Percentiles rank a stretch among this genome's conserved stretches.
These are phyloP conservation scores for Coffea canephora DNA, from an alignment of 257 asterid species.

Conservation along the genomic window DNA sequence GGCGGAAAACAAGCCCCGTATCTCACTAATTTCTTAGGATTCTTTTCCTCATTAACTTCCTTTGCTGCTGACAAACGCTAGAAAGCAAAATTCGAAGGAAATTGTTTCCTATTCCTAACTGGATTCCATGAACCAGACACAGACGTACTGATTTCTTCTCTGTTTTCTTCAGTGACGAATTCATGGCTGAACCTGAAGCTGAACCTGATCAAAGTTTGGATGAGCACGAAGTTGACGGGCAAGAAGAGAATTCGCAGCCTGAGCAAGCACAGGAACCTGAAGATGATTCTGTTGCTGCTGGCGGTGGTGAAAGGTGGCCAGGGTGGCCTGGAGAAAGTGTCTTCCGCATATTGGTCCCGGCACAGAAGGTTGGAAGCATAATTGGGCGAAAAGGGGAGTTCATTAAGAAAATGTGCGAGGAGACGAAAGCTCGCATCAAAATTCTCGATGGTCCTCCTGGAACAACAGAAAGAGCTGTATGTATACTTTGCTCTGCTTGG, in stretches of 20 bases:
- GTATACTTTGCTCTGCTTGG: conserved; percentile 30
- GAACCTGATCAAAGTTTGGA: conserved; percentile 44
- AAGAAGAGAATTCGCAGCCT: conserved; percentile 27
- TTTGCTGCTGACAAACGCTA: no score
- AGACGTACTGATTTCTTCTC: not conserved
- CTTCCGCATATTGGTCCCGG: conserved; percentile 88
- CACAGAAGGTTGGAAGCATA: conserved; percentile 95
- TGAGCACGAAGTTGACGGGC: conserved; percentile 29
- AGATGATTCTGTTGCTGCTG: conserved; percentile 41
- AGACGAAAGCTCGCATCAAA: conserved; percentile 92
- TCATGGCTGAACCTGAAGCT: conserved; percentile 65
- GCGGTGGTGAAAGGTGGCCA: conserved; percentile 81
- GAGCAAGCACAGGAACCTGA: conserved; percentile 47
- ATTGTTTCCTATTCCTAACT: no score
- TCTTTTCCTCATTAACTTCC: no score
- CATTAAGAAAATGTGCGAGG: conserved; percentile 91
- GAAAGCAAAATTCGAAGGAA: no score
- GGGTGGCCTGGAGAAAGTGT: conserved; percentile 99
- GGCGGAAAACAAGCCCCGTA: no score
- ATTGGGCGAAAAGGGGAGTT: conserved; percentile 98
- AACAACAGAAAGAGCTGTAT: conserved; percentile 91
- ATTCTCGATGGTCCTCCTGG: conserved; percentile 99
- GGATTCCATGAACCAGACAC: no score
- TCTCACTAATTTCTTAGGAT: no score
- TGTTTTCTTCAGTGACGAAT: conserved; percentile 21